Base-by-base conservation (phyloP, 108 stramenopile species). In the Conticribra weissflogii region DNA sequence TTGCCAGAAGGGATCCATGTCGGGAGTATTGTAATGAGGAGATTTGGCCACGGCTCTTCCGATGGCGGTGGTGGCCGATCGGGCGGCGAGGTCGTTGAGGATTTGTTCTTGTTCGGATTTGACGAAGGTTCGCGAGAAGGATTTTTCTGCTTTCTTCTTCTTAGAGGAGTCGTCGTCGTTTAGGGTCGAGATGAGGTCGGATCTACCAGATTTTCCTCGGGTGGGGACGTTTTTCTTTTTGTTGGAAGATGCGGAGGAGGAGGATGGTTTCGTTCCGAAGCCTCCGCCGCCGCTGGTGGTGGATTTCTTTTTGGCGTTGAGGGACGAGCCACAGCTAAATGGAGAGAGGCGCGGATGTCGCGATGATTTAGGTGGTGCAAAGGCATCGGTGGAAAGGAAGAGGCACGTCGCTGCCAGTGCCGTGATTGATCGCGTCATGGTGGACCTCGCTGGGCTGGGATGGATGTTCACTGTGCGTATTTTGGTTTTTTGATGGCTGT, bases 1-100 rank as follows among this genome's bases (percentile, higher is more conserved):
- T 54, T 87, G 80, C 88, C 88, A 93, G 59, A 93, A 93, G 0
- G 91, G 86, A 64, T 93, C 91, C 57, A 79, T 81, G 1, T 86
- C 81, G 3, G 76, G 72, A 30, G 68, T 36, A 27, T 58, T 59
- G 58, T 70, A 68, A 9, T 81, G 33, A 12, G 83, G 83, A 7
- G 86, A 83, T 29, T 68, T 72, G 9, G 82, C 72, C 14, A 92
- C 91, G 2, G 85, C 85, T 51, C 59, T 59, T 1, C 91, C 91
- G 22, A 92, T 85, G n/a, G 59, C 54, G 25, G 86, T 86, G 14
- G 59, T 21, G 0, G 78, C 30, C 9, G 90, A 75, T 44, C 72
- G 55, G 16, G 66, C 62, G 8, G 87, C 84, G 1, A 91, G 79
- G 12, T 81, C 56, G 28, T 76, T 86, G 9, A 91, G 46, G 45